Evolutionary conservation across 805 yeast genomes (phyloP).

Genomic region (Peterozyma xylosa): DNA sequence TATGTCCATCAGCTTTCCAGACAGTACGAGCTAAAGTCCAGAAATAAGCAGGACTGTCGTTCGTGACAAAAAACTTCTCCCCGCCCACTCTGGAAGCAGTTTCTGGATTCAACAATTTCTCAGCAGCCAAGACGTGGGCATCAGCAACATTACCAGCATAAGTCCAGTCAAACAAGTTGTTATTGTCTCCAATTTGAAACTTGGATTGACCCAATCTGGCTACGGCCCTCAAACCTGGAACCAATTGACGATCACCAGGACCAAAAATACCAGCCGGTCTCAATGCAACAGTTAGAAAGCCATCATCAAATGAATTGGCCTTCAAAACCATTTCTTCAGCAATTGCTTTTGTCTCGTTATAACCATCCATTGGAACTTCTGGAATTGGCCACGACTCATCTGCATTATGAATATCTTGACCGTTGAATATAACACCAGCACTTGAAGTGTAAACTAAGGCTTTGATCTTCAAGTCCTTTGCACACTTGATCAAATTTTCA

Average conservation of each 20-base stretch:
- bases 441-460: conserved; percentile 92
- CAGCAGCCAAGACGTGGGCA: conserved; percentile 89
- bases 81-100: conserved; percentile 56
- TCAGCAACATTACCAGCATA: conserved; percentile 98
- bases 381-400: conserved; percentile 96
- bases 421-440: conserved; percentile 96
- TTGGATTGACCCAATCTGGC: conserved; percentile 81
- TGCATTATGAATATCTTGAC: conserved; percentile 86
- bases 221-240: conserved; percentile 84
- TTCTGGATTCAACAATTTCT: conserved; percentile 48
- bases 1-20: conserved; percentile 93
- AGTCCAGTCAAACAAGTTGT: conserved; percentile 92
- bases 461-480: conserved; percentile 39
- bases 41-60: conserved; percentile 90
- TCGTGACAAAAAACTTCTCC: conserved; percentile 83
- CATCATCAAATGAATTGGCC: conserved; percentile 52
- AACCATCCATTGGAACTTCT: conserved; percentile 88
- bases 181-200: conserved; percentile 91
- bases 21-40: conserved; percentile 96
- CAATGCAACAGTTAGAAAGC: conserved; percentile 71
- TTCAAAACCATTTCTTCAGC: conserved; percentile 80
- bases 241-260: conserved; percentile 95
- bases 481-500: conserved; percentile 56
- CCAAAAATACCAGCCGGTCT: conserved; percentile 99
- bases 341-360: conserved; percentile 87